These are phyloP conservation scores for Verbascum thapsus DNA, from an alignment of 257 asterid genomes.

Conservation along the genomic window DNA sequence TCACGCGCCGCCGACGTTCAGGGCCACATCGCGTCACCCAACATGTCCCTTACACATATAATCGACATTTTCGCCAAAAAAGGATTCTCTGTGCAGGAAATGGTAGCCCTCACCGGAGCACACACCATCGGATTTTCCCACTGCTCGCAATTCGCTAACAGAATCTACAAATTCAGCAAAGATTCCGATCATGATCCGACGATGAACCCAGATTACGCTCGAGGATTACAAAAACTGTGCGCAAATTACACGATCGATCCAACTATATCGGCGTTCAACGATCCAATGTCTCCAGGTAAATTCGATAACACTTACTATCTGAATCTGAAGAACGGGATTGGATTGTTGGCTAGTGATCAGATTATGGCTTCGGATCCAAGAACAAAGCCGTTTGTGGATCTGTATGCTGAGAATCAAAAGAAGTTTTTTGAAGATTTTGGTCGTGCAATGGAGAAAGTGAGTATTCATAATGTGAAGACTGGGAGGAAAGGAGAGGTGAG, in stretches of 20 bases:
- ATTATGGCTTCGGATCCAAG: constrained; percentile 54
- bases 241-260: constrained; percentile 41
- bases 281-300: constrained; percentile 81
- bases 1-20: constrained; percentile 56
- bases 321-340: constrained; percentile 60
- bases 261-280: constrained; percentile 65
- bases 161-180: constrained; percentile 54
- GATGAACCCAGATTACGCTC: constrained; percentile 53
- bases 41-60: constrained; percentile 53
- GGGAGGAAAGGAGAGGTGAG: constrained; percentile 84
- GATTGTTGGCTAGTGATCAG: constrained; percentile 67
- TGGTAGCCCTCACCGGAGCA: constrained; percentile 81
- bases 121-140: constrained; percentile 90
- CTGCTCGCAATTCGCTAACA: constrained; percentile 59
- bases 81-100: constrained; percentile 55
- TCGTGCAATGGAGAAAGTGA: constrained; percentile 62
- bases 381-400: constrained; percentile 68
- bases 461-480: constrained; percentile 45
- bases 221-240: constrained; percentile 54
- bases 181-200: constrained; percentile 50
- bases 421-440: constrained; percentile 64
- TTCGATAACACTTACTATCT: constrained; percentile 68
- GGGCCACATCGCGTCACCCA: constrained; percentile 75
- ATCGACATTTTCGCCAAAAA: constrained; percentile 46
- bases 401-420: constrained; percentile 60